These are phyloP conservation scores for Helichrysum umbraculigerum DNA, from an alignment of 129 eudicot species.

Conservation along the genomic window DNA sequence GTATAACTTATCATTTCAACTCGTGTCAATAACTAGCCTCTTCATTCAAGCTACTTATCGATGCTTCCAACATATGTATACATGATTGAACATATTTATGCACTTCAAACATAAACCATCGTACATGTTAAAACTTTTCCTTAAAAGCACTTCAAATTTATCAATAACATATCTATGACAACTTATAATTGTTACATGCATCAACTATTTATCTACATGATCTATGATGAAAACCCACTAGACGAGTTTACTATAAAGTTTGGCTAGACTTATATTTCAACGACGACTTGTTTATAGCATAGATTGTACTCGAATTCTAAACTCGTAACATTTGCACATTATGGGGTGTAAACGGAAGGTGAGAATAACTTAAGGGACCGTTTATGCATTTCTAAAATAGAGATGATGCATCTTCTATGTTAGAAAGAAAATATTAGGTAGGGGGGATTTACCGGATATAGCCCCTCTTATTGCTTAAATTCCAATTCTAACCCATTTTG, in stretches of 20 bases:
- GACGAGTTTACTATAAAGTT: no score
- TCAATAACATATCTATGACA: no score
- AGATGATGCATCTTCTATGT: not conserved
- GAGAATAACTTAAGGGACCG: conserved; percentile 17
- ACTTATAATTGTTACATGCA: no score
- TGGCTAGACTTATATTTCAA: no score
- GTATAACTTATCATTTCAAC: no score
- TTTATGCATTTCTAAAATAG: conserved; percentile 17
- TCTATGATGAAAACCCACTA: no score
- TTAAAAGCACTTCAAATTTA: not conserved
- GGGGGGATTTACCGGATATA: conserved; percentile 36
- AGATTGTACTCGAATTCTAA: no score
- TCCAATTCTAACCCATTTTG: conserved; percentile 27
- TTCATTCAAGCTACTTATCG: no score
- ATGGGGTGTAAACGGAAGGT: not conserved
- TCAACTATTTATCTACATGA: no score
- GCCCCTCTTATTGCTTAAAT: conserved; percentile 31
- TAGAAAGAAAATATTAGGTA: conserved; percentile 7
- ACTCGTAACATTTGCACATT: not conserved
- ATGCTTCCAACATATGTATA: not conserved
- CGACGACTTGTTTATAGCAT: no score
- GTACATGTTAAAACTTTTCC: not conserved
- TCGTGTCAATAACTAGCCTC: no score
- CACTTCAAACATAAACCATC: not conserved
- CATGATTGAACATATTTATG: no score